phyloP scores from a whole-genome alignment of 1,284 basidiomycete species.

The Microbotryomycetes sp. region DNA sequence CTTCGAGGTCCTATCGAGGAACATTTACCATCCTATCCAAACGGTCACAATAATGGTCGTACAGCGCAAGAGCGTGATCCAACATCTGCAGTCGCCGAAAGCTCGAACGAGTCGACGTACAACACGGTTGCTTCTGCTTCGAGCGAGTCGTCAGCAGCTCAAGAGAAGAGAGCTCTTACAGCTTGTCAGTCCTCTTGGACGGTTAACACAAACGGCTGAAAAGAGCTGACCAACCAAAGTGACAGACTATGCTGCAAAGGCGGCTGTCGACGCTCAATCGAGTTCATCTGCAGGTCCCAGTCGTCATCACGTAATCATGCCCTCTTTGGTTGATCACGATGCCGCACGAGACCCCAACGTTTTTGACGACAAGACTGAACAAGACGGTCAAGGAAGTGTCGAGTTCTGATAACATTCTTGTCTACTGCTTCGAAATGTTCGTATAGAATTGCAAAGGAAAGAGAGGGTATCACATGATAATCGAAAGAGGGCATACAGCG shows the following conservation, averaged over 20 bases:
- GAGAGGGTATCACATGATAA: no score
- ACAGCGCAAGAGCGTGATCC: background rate
- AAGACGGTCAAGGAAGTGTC: no score
- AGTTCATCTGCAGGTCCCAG: constrained; percentile 27
- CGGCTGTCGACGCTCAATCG: constrained; percentile 9
- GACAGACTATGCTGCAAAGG: constrained; percentile 19
- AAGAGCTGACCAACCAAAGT: no score
- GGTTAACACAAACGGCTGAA: no score
- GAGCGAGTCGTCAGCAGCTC: background rate
- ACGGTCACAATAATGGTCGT: background rate
- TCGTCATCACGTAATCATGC: no score
- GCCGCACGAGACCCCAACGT: no score
- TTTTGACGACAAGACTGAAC: no score
- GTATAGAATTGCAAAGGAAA: no score
- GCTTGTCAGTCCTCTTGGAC: background rate
- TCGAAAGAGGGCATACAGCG: no score
- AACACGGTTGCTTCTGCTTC: background rate
- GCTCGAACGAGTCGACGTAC: background rate
- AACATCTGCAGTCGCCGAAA: background rate
- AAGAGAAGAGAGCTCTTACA: background rate
- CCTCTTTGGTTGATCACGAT: no score
- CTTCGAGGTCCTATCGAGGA: background rate
- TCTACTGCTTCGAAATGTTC: no score
- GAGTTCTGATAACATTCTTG: no score
- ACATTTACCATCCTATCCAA: background rate